These are phyloP conservation scores for Podila epicladia DNA, from an alignment of 192 early-diverging fungal species.

Conservation along the genomic window DNA sequence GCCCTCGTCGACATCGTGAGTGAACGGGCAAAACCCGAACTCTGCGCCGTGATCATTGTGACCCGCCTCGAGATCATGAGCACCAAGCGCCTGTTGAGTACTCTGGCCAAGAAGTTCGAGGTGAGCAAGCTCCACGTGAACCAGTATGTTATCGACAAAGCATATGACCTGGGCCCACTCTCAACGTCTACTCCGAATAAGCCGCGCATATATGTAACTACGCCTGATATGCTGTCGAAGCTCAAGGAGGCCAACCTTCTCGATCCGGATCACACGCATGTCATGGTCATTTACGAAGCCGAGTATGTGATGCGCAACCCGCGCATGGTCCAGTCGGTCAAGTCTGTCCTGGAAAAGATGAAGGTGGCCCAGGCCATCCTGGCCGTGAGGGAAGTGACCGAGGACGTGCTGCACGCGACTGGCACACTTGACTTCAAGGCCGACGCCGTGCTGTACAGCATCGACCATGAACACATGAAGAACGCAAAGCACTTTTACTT, in stretches of 20 bases:
- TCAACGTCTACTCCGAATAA: not conserved
- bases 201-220: slow-evolving; percentile 10
- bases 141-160: not conserved
- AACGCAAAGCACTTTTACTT: slow-evolving; percentile 7
- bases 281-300: slow-evolving; percentile 34
- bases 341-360: not conserved
- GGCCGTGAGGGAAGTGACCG: slow-evolving; percentile 17
- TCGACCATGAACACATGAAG: slow-evolving; percentile 16
- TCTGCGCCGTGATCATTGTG: slow-evolving; percentile 12
- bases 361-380: slow-evolving; percentile 23
- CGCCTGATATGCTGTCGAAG: slow-evolving; percentile 12
- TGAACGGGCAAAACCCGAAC: not conserved
- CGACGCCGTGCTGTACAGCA: slow-evolving; percentile 10
- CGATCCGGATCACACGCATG: not conserved
- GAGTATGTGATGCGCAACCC: slow-evolving; percentile 19
- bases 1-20: slow-evolving; percentile 26
- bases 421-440: slow-evolving; percentile 10
- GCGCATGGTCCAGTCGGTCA: slow-evolving; percentile 3
- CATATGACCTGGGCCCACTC: not conserved
- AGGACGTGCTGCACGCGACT: slow-evolving; percentile 9
- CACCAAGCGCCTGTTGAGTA: slow-evolving; percentile 11
- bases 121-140: not conserved
- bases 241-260: slow-evolving; percentile 7
- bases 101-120: slow-evolving; percentile 10
- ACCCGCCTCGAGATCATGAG: slow-evolving; percentile 17